A percentile compares a stretch with the other conserved stretches of the same genome.
Evolutionary conservation across 2,329 filamentous ascomycete species (phyloP).

Genomic region (Cladosporium sp.): DNA sequence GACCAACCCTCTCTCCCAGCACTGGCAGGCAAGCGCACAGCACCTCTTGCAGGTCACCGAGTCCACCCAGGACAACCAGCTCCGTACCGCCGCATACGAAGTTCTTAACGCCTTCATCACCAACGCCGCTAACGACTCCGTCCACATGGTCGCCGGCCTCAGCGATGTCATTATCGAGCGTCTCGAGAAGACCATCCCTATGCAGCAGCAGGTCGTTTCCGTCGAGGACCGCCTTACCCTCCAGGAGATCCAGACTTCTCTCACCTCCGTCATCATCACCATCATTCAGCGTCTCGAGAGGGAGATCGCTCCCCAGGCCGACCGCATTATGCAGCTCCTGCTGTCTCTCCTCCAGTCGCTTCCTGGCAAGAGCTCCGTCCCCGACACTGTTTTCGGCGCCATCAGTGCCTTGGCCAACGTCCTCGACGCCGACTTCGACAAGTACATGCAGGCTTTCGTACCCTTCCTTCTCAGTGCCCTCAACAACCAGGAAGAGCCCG

Average conservation of each 20-base stretch:
- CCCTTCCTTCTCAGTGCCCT: constrained; percentile 93
- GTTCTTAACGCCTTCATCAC: constrained; percentile 93
- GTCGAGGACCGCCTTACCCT: constrained; percentile 94
- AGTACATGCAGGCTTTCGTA: constrained; percentile 95
- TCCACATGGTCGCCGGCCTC: constrained; percentile 75
- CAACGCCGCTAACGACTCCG: constrained; percentile 83
- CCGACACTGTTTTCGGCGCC: constrained; percentile 88
- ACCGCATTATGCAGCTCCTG: constrained; percentile 89
- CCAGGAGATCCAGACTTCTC: constrained; percentile 96
- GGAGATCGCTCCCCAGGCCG: constrained; percentile 85
- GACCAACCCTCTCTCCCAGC: constrained; percentile 79
- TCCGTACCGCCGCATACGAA: constrained; percentile 94
- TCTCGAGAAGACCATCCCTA: constrained; percentile 81
- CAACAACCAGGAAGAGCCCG: constrained; percentile 91
- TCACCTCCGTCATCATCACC: constrained; percentile 85
- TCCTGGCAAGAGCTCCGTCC: constrained; percentile 85
- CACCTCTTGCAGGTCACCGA: constrained; percentile 85
- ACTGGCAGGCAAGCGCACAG: constrained; percentile 89
- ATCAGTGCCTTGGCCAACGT: constrained; percentile 90
- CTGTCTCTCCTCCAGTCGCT: constrained; percentile 77
- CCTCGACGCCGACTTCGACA: constrained; percentile 87
- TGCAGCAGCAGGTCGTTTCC: constrained; percentile 92
- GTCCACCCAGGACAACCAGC: constrained; percentile 80
- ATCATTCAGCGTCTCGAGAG: constrained; percentile 89
- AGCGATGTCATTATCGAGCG: constrained; percentile 88